Conservation (phyloP, 331 rosid genomes). For the Dryas integrifolia region DNA sequence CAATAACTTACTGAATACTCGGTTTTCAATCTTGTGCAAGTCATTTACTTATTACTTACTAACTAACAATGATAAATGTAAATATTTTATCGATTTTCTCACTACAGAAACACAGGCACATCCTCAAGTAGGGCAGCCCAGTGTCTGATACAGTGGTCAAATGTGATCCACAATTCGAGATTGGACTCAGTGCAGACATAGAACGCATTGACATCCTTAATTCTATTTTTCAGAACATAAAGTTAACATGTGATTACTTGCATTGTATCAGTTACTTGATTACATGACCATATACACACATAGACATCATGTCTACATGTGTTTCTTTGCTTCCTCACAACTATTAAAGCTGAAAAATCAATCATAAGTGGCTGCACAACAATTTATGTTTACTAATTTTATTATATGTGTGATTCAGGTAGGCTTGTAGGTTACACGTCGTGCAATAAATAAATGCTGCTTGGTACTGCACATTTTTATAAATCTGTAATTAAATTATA, state of each 20-base stretch:
- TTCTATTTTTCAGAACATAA: neutral
- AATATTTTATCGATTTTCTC: neutral
- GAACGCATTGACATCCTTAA: neutral
- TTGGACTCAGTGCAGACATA: neutral
- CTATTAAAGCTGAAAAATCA: neutral
- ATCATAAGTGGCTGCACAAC: neutral
- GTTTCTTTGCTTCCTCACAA: neutral
- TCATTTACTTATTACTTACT: neutral
- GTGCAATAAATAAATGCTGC: neutral
- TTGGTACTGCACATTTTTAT: neutral
- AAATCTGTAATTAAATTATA: conserved; percentile 3
- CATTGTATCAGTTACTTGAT: neutral
- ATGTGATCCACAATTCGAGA: too few relatives aligned
- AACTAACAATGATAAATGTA: neutral
- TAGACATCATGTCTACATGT: neutral
- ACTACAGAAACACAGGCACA: neutral
- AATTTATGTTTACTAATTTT: neutral
- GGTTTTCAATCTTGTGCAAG: conserved; percentile 6
- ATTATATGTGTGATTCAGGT: neutral
- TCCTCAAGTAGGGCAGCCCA: neutral
- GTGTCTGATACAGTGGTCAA: neutral
- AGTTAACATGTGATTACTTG: neutral
- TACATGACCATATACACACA: neutral
- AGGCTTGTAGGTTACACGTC: neutral
- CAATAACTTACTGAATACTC: neutral